These are phyloP conservation scores for Parvularia atlantis DNA, from an alignment of 78 protist genomes.

Conservation along the genomic window DNA sequence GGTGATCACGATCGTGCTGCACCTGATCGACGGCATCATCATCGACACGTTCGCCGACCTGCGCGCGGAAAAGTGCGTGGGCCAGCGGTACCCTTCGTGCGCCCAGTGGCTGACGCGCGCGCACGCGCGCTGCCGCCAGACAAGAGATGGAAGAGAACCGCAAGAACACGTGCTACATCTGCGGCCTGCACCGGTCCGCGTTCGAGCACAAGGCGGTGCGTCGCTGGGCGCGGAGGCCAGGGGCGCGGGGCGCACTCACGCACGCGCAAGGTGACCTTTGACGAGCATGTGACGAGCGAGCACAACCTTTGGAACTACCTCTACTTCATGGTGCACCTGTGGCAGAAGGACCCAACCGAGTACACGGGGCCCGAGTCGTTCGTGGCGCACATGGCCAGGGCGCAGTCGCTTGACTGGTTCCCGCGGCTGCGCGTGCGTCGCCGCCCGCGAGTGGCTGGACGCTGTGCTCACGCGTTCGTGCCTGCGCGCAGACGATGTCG, in stretches of 20 bases:
- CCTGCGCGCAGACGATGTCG: too few species aligned
- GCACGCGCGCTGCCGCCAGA: too few species aligned
- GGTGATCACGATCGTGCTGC: constrained; percentile 43
- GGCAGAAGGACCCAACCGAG: constrained; percentile 28
- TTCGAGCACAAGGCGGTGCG: too few species aligned
- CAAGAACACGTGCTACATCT: constrained; percentile 31
- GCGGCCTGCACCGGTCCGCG: constrained; percentile 21
- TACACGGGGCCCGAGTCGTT: constrained; percentile 50
- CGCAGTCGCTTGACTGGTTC: not conserved
- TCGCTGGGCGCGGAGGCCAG: too few species aligned
- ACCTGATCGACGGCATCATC: constrained; percentile 59
- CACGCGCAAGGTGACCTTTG: constrained; percentile 22
- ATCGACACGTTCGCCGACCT: constrained; percentile 72
- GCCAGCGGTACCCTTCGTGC: too few species aligned
- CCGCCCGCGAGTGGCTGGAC: too few species aligned
- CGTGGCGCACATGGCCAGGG: constrained; percentile 4
- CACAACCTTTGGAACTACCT: constrained; percentile 68
- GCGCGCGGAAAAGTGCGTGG: constrained; percentile 34
- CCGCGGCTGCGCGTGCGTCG: constrained; percentile 24
- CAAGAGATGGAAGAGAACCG: constrained; percentile 2
- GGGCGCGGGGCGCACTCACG: too few species aligned
- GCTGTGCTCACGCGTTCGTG: too few species aligned
- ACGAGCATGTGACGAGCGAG: constrained; percentile 30
- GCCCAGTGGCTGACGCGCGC: too few species aligned
- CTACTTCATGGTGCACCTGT: constrained; percentile 37